Percentiles rank a stretch among this genome's conserved stretches.
Conservation (phyloP, 768 basidiomycete species). For the Chlorophyllum brunneum region DNA sequence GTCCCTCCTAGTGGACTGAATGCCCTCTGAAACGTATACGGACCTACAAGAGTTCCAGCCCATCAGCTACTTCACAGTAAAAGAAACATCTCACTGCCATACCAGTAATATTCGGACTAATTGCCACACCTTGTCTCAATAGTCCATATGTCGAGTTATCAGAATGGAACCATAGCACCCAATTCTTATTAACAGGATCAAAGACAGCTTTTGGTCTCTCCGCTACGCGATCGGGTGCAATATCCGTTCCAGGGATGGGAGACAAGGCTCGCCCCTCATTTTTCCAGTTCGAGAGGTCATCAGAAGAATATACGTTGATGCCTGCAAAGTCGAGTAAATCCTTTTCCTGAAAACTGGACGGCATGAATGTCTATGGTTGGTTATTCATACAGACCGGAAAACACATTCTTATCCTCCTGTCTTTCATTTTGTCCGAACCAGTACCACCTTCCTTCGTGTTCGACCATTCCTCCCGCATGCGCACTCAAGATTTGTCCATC, state of each 20-base stretch:
- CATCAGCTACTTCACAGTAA: too few relatives aligned
- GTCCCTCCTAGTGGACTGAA: slow-evolving; percentile 4
- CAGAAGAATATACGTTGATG: slow-evolving; percentile 25
- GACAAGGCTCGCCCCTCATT: slow-evolving; percentile 23
- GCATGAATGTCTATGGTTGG: too few relatives aligned
- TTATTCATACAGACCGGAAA: too few relatives aligned
- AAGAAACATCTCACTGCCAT: neutral
- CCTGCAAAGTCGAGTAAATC: too few relatives aligned
- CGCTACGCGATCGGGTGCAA: slow-evolving; percentile 21
- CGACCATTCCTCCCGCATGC: slow-evolving; percentile 23
- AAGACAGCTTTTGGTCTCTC: slow-evolving; percentile 25
- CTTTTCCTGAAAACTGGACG: too few relatives aligned
- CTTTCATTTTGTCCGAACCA: slow-evolving; percentile 27
- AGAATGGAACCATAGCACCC: slow-evolving; percentile 28
- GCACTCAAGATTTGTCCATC: slow-evolving; percentile 23
- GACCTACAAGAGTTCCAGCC: neutral
- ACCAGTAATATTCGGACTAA: slow-evolving; percentile 25
- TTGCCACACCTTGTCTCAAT: slow-evolving; percentile 24
- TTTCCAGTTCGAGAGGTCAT: slow-evolving; percentile 26
- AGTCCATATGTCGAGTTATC: slow-evolving; percentile 26
- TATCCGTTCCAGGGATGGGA: slow-evolving; percentile 22
- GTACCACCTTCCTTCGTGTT: slow-evolving; percentile 23
- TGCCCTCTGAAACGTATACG: neutral
- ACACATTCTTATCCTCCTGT: slow-evolving; percentile 19
- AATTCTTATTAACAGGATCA: slow-evolving; percentile 19